Base-by-base conservation (phyloP, 73 alveolate genomes). In the Paramecium octaurelia region DNA sequence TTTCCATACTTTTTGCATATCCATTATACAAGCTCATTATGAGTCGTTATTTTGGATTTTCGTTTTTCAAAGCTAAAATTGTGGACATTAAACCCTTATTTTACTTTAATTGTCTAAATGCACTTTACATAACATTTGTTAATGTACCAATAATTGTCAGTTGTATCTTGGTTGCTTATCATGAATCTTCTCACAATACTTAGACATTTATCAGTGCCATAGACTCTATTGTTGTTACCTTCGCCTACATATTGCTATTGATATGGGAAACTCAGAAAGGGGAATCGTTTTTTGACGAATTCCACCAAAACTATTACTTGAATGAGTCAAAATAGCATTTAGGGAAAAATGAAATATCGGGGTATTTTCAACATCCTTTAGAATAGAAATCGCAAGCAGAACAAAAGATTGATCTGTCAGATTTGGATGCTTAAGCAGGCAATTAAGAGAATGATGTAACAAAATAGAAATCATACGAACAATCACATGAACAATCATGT, bases 211-310 rank as follows among this genome's bases (percentile, higher is more conserved):
- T 80, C 0, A 44, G 76, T 80, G 91, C 91, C 24, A 80, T 80
- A n/a, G 91, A 80, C 27, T 24, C 91, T n/a, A 6, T 80, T 6
- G 12, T 46, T 6, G 76, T 80, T 21, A 80, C 91, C 11, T 44
- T 80, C 3, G 0, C 57, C 5, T 44, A 20, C 18, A 44, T 80
- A 16, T 44, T 80, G 20, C 20, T 80, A 5, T 35, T 80, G 4
- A 31, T 80, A 8, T 80, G 91, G 91, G 91, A 80, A 23, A 80
- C 91, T 80, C 8, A 80, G 50, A 80, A 80, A 64, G 46, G 21
- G 6, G 91, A 80, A 12, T 9, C 44, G 10, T 80, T 42, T 58
- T 80, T 80, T 80, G 76, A 80, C n/a, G 91, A 80, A 42, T 31
- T 48, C 43, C n/a, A 21, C 12, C n/a, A 20, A 54, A 80, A 80